phyloP scores from a whole-genome alignment of 768 basidiomycete species.

The Cyclocybe cylindracea region DNA sequence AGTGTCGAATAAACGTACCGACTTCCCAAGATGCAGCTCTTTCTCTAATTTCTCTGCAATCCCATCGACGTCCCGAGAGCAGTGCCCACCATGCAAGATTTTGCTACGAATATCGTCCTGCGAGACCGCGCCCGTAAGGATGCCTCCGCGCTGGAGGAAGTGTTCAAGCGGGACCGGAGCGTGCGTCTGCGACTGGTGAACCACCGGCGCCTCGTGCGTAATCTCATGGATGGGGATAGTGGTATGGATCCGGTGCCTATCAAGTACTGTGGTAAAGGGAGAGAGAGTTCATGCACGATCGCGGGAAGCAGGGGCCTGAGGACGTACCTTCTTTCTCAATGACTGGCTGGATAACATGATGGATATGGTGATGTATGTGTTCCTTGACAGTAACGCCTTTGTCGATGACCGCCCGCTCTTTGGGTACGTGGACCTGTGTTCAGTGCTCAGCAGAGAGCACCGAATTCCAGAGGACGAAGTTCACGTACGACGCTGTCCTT shows the following conservation, averaged over 20 bases:
- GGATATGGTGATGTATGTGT: constrained; percentile 34
- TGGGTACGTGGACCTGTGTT: constrained; percentile 18
- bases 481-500: constrained; percentile 25
- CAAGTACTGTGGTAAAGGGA: constrained; percentile 23
- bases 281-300: neutral
- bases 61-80: no score
- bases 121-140: constrained; percentile 11
- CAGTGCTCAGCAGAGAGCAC: neutral
- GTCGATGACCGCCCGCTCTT: constrained; percentile 32
- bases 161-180: constrained; percentile 32
- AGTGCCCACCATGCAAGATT: no score
- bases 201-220: constrained; percentile 36
- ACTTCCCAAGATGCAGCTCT: no score
- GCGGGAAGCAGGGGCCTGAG: neutral
- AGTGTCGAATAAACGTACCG: no score
- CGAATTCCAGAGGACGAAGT: neutral
- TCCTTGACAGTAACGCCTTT: constrained; percentile 33
- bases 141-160: constrained; percentile 28
- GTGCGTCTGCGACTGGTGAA: constrained; percentile 35
- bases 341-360: constrained; percentile 38
- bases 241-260: constrained; percentile 29
- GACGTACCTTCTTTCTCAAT: constrained; percentile 39
- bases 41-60: no score
- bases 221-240: constrained; percentile 36
- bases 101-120: neutral